Evolutionary conservation across 345 rosid genomes (phyloP), one percentile per base, ranked within the genome.

Genomic region (Citrus unshiu): DNA sequence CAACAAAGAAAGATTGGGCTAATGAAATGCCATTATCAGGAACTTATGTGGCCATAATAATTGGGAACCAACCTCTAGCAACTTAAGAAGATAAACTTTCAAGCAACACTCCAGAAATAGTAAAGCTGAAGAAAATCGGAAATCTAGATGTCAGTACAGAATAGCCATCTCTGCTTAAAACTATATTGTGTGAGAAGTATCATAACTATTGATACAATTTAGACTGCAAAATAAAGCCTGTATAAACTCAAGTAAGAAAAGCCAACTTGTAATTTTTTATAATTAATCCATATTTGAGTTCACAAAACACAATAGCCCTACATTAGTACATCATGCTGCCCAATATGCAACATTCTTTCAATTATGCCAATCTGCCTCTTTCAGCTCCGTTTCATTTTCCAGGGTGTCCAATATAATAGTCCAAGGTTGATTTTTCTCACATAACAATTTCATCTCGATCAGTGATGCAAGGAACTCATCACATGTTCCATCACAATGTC

Each of bases 11-110:
- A 75, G 27, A 76, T 29, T 66, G 68, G 63, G 82, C 74, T 67
- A 70, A 56, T 37, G 62, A 73, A 67, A 56, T 56, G 40, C 56
- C 78, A 85, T 76, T 76, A 83, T 78, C 84, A 72, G 79, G 64
- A 78, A 74, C 43, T 82, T 34, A 29, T 77, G 84, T 81, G 87
- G 86, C 78, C 75, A 83, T 54, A 64, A 79, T 71, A 66, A 14
- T 63, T 57, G 18, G 69, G 78, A 83, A 77, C 83, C 84, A 75
- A 76, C 66, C 32, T 10, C 29, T 22, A 71, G 65, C 37, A 72
- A 62, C 63, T 9, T 22, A 14, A 63, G 24, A 40, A 74, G 54
- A 58, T 13, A 54, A 35, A 73, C 60, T 73, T 46, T 59, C 21
- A 37, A 54, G 57, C 25, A 67, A 57, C 27, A 14, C 25, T 10